Percentiles rank a stretch among this genome's conserved stretches.
Evolutionary conservation across 2,329 filamentous ascomycete species (phyloP).

Genomic region (Fusarium circinatum): DNA sequence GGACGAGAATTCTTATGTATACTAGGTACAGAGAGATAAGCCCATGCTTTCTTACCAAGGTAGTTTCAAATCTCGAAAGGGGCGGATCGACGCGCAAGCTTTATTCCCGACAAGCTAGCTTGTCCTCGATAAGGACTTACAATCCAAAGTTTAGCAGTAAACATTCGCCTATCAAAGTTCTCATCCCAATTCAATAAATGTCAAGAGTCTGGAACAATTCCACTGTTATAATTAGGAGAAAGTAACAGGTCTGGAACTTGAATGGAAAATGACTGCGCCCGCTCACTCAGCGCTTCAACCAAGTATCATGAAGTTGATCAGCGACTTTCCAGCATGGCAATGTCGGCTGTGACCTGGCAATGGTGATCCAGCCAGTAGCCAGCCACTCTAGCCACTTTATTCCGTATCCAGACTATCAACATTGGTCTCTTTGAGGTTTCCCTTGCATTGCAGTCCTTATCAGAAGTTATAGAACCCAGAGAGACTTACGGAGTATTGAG

Average conservation of each 20-base stretch:
- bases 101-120: constrained; percentile 30
- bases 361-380: constrained; percentile 4
- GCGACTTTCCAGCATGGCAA: constrained; percentile 27
- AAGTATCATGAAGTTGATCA: constrained; percentile 38
- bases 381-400: constrained; percentile 13
- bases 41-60: background rate
- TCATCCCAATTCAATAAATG: constrained; percentile 1
- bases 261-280: background rate
- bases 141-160: background rate
- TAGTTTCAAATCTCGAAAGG: constrained; percentile 20
- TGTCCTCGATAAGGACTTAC: background rate
- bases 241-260: background rate
- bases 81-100: constrained; percentile 24
- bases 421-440: constrained; percentile 3
- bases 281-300: constrained; percentile 15
- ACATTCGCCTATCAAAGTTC: background rate
- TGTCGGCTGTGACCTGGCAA: constrained; percentile 22
- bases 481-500: background rate
- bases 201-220: constrained; percentile 9
- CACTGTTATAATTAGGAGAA: constrained; percentile 5
- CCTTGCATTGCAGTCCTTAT: background rate
- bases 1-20: background rate
- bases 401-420: background rate
- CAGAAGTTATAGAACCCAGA: background rate
- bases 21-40: background rate